Base-by-base conservation (phyloP, 208 protist genomes). In the Trypanosoma theileri region DNA sequence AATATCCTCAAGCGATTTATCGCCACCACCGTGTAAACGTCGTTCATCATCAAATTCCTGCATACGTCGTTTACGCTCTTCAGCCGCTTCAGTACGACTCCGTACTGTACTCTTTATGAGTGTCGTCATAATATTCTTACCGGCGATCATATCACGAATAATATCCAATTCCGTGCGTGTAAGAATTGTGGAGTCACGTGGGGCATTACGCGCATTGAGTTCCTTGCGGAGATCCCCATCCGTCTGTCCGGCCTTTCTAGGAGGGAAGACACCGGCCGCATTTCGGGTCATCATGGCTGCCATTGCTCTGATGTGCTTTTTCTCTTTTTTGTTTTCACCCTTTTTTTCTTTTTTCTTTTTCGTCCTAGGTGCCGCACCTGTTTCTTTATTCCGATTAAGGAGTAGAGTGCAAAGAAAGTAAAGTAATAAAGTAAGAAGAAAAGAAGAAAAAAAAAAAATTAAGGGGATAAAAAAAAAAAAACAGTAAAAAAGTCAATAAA, bases 151-250 rank as follows among this genome's bases (percentile, higher is more conserved):
- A 31, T 59, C 76, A 22, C 79, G 81, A 44, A 95, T 89, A 44
- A 93, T 89, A 63, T 84, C 75, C 31, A 95, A 85, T 71, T 95
- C 87, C 4, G 87, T 93, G 42, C 82, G 79, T 16, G 90, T 95
- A 45, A 95, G 62, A 62, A 95, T 93, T 31, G 86, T 81, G 9
- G 85, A 82, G 61, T 93, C 86, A 28, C 80, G 78, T 4, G 87
- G 85, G 6, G 90, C 90, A 4, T 80, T 80, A 51, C 87, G 87
- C 11, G 72, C 77, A 67, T 83, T 91, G 12, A 95, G 80, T 63
- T 93, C 75, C 63, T 87, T 91, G 42, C 87, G 85, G 31, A 95
- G 76, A 28, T 84, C 85, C 8, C 87, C 88, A 66, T 95, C 90
- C 0, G 83, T 85, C 62, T 81, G 76, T 9, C 90, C 87, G 7